phyloP scores from a whole-genome alignment of 805 yeast species.

The Candida bentonensis region DNA sequence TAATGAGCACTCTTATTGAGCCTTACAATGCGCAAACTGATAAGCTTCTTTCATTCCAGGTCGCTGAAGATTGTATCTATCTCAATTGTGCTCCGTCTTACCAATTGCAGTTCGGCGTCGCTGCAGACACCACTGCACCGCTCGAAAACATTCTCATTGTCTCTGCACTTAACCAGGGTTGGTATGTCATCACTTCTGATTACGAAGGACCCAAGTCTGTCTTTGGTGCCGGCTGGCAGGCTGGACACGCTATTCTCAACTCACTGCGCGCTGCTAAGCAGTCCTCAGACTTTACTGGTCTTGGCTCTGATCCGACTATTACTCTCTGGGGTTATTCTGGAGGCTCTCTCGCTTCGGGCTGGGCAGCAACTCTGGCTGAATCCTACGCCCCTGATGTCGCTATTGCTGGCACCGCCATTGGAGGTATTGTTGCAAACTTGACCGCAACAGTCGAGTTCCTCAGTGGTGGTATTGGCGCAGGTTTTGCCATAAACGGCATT shows the following conservation, averaged over 20 bases:
- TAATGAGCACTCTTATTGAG: conserved; percentile 9
- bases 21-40: conserved; percentile 7
- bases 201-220: conserved; percentile 13
- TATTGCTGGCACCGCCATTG: conserved; percentile 15
- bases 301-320: conserved; percentile 2
- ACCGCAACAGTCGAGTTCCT: conserved; percentile 6
- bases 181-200: conserved; percentile 14
- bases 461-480: conserved; percentile 10
- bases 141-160: background rate
- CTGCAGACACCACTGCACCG: conserved; percentile 4
- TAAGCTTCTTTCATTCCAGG: conserved; percentile 15
- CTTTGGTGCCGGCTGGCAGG: conserved; percentile 12
- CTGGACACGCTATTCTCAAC: conserved; percentile 18
- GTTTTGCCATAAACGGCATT: conserved; percentile 14
- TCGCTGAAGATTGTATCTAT: conserved; percentile 16
- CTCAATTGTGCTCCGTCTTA: conserved; percentile 18
- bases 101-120: conserved; percentile 8
- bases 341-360: conserved; percentile 17
- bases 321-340: conserved; percentile 17
- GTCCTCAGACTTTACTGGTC: conserved; percentile 8
- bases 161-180: conserved; percentile 9
- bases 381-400: conserved; percentile 17
- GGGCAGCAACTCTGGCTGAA: conserved; percentile 16
- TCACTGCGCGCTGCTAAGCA: conserved; percentile 15
- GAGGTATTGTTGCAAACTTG: conserved; percentile 13